Percentiles rank a stretch among this genome's conserved stretches.
These are phyloP conservation scores for Teunomyces panamensis DNA, from an alignment of 805 yeast genomes.

Conservation along the genomic window DNA sequence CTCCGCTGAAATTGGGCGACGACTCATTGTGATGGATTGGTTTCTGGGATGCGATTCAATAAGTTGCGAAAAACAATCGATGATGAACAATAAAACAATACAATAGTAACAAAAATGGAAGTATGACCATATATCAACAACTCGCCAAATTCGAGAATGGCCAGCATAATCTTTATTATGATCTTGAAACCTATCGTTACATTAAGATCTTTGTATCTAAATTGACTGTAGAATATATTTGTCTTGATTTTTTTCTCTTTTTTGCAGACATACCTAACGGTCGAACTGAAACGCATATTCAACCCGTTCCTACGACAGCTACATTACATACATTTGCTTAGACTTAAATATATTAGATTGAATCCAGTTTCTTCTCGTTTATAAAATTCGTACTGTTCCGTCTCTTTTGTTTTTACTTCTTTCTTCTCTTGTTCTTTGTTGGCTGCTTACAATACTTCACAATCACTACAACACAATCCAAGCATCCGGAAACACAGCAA, in stretches of 20 bases:
- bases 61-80: conserved; percentile 2
- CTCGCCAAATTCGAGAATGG: neutral
- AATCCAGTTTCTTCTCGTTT: too few species aligned
- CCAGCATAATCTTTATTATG: neutral
- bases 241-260: too few species aligned
- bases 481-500: neutral
- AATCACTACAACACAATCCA: neutral
- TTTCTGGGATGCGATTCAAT: neutral
- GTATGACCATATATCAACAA: neutral
- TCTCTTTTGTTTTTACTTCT: neutral
- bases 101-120: neutral
- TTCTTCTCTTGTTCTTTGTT: neutral
- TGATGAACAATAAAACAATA: neutral
- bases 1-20: conserved; percentile 24
- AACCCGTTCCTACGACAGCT: too few species aligned
- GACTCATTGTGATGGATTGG: conserved; percentile 12
- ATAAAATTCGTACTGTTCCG: too few species aligned
- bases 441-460: neutral
- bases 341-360: too few species aligned
- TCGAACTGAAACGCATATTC: too few species aligned
- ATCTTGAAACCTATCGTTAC: neutral
- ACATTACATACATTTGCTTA: too few species aligned
- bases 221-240: too few species aligned
- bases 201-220: too few species aligned
- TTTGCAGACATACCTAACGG: too few species aligned